Conservation (phyloP, 495 filamentous ascomycete species). For the Schizothecium vesticola region DNA sequence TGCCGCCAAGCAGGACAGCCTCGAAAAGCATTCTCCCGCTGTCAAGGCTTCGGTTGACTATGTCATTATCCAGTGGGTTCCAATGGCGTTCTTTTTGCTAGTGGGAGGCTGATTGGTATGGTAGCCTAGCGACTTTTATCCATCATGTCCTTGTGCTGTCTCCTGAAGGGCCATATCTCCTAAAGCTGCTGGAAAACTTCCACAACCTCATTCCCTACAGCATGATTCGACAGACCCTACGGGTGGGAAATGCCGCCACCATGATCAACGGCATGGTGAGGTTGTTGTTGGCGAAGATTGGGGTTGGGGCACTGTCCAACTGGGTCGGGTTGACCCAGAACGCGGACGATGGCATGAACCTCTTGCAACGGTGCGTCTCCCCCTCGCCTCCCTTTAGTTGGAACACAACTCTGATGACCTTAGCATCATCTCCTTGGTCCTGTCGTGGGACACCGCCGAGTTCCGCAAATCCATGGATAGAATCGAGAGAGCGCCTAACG, state of each 20-base stretch:
- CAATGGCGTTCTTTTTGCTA: neutral
- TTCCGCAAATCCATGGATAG: constrained; percentile 49
- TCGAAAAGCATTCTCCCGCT: constrained; percentile 51
- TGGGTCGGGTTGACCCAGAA: constrained; percentile 58
- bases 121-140: constrained; percentile 55
- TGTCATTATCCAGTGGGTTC: constrained; percentile 48
- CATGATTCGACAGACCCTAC: constrained; percentile 55
- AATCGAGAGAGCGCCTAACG: constrained; percentile 47
- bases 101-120: constrained; percentile 2
- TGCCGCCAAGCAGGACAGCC: constrained; percentile 45
- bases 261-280: constrained; percentile 62
- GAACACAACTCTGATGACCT: constrained; percentile 5
- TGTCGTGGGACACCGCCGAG: constrained; percentile 56
- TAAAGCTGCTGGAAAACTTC: constrained; percentile 52
- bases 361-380: no score
- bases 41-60: constrained; percentile 55
- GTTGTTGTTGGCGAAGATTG: constrained; percentile 60
- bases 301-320: constrained; percentile 55
- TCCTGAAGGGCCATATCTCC: constrained; percentile 56
- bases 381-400: no score
- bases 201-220: constrained; percentile 58
- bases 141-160: constrained; percentile 59
- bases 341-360: constrained; percentile 62
- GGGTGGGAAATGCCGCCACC: constrained; percentile 60
- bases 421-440: constrained; percentile 58